Evolutionary conservation across 352 stramenopile species (phyloP).

Genomic region (Pythium periplocum): DNA sequence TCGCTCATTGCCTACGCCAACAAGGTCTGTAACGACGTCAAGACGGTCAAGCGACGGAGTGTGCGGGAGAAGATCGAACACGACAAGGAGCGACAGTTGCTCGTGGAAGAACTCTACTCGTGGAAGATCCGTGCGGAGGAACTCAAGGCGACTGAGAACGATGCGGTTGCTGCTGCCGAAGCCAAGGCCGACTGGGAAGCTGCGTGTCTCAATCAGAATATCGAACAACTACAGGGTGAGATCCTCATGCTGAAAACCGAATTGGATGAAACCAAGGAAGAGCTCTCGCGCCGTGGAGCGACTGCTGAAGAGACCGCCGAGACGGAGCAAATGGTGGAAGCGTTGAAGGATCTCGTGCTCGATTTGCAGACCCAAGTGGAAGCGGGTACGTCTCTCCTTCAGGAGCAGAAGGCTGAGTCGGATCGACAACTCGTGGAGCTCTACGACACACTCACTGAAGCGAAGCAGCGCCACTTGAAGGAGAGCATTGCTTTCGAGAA

Average conservation of each 20-base stretch:
- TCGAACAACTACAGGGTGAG: constrained; percentile 16
- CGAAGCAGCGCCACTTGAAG: constrained; percentile 17
- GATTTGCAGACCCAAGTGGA: constrained; percentile 17
- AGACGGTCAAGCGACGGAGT: constrained; percentile 18
- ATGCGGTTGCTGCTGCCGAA: constrained; percentile 12
- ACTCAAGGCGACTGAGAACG: constrained; percentile 13
- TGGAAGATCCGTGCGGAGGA: constrained; percentile 17
- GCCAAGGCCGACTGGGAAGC: constrained; percentile 17
- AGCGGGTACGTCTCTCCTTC: constrained; percentile 6
- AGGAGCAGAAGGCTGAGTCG: constrained; percentile 5
- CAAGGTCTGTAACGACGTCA: constrained; percentile 20
- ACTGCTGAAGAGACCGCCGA: constrained; percentile 10
- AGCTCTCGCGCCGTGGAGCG: constrained; percentile 9
- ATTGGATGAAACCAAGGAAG: constrained; percentile 13
- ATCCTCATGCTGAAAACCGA: constrained; percentile 12
- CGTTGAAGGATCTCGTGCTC: constrained; percentile 15
- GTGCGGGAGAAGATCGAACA: constrained; percentile 24
- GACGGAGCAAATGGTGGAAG: constrained; percentile 18
- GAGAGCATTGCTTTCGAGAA: constrained; percentile 10
- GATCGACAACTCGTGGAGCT: constrained; percentile 6
- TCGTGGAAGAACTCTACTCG: constrained; percentile 19
- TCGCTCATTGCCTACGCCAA: constrained; percentile 17
- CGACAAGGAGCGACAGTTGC: constrained; percentile 20
- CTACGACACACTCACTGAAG: constrained; percentile 3
- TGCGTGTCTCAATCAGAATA: constrained; percentile 21